Evolutionary conservation across 352 stramenopile species (phyloP).

Genomic region (Pythium grandisporangium): DNA sequence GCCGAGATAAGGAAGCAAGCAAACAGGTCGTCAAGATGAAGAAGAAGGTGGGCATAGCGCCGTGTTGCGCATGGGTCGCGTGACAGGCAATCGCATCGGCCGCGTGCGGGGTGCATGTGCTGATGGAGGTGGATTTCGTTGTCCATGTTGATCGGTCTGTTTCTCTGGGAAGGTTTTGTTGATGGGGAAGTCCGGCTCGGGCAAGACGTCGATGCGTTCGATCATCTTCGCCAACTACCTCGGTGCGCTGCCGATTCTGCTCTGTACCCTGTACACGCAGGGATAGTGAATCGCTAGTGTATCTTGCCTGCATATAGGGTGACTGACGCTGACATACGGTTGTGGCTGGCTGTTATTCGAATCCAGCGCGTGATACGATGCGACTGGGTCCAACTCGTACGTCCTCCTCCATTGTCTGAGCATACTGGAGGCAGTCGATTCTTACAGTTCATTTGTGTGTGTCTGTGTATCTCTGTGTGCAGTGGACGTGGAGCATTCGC

Average conservation of each 20-base stretch:
- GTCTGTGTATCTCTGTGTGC: too few species aligned
- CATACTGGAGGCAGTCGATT: too few species aligned
- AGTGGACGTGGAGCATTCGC: conserved; percentile 90
- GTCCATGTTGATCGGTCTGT: neutral
- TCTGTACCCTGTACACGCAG: too few species aligned
- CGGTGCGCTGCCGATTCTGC: conserved; percentile 27
- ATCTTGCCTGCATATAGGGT: too few species aligned
- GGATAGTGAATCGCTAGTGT: too few species aligned
- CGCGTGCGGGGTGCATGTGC: too few species aligned
- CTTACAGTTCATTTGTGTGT: too few species aligned
- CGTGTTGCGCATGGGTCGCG: neutral
- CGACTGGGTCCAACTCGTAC: conserved; percentile 91
- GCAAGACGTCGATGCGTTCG: conserved; percentile 99
- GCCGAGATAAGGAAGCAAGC: neutral
- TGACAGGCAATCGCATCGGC: neutral
- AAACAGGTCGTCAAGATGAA: too few species aligned
- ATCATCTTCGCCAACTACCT: conserved; percentile 99
- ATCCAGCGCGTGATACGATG: conserved; percentile 93
- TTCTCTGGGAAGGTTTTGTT: conserved; percentile 77
- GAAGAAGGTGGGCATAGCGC: conserved; percentile 13
- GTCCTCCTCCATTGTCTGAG: too few species aligned
- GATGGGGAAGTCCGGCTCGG: conserved; percentile 94
- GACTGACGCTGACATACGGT: too few species aligned
- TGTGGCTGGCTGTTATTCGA: neutral
- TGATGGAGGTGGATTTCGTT: too few species aligned